phyloP scores from a whole-genome alignment of 768 basidiomycete genomes.

The Boletus tylopilopsis region DNA sequence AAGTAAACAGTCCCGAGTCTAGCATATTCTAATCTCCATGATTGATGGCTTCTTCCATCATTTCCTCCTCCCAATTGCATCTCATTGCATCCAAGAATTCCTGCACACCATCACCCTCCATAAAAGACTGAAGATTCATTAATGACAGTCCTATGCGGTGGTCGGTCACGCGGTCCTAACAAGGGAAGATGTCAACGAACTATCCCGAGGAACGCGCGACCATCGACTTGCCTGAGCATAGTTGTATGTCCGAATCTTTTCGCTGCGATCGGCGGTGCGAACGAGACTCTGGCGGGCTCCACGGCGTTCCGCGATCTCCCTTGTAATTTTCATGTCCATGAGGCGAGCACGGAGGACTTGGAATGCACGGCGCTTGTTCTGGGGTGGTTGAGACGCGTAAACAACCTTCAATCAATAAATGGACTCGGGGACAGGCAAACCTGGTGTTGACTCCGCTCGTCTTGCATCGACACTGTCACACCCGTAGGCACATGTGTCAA shows the following conservation, averaged over 20 bases:
- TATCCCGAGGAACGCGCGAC: not conserved
- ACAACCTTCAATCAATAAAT: not conserved
- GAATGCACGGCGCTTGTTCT: slow-evolving; percentile 95
- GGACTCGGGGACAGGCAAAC: slow-evolving; percentile 33
- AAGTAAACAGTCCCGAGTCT: no score
- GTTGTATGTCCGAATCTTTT: slow-evolving; percentile 96
- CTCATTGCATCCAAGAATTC: slow-evolving; percentile 56
- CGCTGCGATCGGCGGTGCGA: slow-evolving; percentile 79
- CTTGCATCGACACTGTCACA: slow-evolving; percentile 96
- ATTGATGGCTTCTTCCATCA: slow-evolving; percentile 50
- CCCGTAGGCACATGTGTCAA: slow-evolving; percentile 91
- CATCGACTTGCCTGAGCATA: slow-evolving; percentile 63
- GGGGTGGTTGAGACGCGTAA: not conserved
- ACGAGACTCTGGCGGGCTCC: slow-evolving; percentile 71
- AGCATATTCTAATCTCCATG: slow-evolving; percentile 10
- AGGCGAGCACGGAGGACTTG: slow-evolving; percentile 84
- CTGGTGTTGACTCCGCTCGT: slow-evolving; percentile 94
- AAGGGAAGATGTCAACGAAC: not conserved
- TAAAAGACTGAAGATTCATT: slow-evolving; percentile 58
- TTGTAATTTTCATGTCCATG: slow-evolving; percentile 71
- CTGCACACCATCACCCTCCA: slow-evolving; percentile 63
- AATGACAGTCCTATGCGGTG: slow-evolving; percentile 81
- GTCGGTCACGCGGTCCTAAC: slow-evolving; percentile 87
- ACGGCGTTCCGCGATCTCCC: slow-evolving; percentile 68
- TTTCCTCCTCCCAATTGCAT: slow-evolving; percentile 50